These are phyloP conservation scores for Saccharomycopsis amapae DNA, from an alignment of 805 yeast genomes.

Conservation along the genomic window DNA sequence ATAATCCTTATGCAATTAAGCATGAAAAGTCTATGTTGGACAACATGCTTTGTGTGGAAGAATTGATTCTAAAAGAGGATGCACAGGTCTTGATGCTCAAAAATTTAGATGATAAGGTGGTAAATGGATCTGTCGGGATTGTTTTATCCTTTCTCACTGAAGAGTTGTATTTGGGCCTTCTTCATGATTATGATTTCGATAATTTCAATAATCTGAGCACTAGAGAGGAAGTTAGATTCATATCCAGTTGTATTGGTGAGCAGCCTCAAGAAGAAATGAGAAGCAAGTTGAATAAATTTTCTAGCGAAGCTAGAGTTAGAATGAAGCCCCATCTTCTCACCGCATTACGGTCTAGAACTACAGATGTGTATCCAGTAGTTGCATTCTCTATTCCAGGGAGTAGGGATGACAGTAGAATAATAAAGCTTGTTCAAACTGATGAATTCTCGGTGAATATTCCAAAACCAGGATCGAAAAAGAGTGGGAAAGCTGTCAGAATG, in stretches of 20 bases:
- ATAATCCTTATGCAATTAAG: conserved; percentile 21
- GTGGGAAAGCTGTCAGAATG: conserved; percentile 49
- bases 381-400: conserved; percentile 64
- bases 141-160: conserved; percentile 39
- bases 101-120: conserved; percentile 67
- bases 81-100: conserved; percentile 95
- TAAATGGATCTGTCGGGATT: conserved; percentile 87
- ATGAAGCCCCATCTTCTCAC: not conserved
- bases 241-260: conserved; percentile 29
- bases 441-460: conserved; percentile 45
- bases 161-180: conserved; percentile 24
- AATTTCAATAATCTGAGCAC: too few relatives aligned
- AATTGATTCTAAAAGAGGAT: conserved; percentile 61
- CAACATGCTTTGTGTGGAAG: conserved; percentile 62
- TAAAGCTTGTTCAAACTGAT: conserved; percentile 32
- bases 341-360: conserved; percentile 30
- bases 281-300: not conserved
- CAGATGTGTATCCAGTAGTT: conserved; percentile 62
- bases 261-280: conserved; percentile 8
- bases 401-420: conserved; percentile 32
- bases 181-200: conserved; percentile 23
- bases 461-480: conserved; percentile 75
- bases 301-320: not conserved
- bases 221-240: conserved; percentile 29
- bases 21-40: conserved; percentile 36